phyloP scores from a whole-genome alignment of 305 asterid genomes.

The Striga hermonthica region DNA sequence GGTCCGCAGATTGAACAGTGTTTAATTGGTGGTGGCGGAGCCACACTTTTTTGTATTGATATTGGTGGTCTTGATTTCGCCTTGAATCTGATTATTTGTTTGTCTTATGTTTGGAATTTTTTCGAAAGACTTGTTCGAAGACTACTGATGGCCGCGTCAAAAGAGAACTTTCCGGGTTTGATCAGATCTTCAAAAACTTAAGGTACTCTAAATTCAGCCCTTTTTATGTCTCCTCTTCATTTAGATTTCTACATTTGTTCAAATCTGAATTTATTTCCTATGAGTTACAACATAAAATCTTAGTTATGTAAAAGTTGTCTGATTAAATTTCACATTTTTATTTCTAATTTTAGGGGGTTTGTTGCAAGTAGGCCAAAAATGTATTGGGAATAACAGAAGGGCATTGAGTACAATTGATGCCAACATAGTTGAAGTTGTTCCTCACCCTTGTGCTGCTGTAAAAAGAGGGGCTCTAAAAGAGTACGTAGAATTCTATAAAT shows the following conservation, averaged over 20 bases:
- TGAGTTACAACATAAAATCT: background rate
- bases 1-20: too few relatives aligned
- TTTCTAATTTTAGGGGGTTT: background rate
- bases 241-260: too few relatives aligned
- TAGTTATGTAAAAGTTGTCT: background rate
- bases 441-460: slow-evolving; percentile 45
- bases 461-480: slow-evolving; percentile 53
- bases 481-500: slow-evolving; percentile 41
- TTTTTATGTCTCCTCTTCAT: too few relatives aligned
- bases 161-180: slow-evolving; percentile 55
- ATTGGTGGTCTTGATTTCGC: slow-evolving; percentile 10
- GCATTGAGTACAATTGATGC: slow-evolving; percentile 61
- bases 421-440: slow-evolving; percentile 51
- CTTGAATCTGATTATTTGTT: background rate
- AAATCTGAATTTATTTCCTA: background rate
- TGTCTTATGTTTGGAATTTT: background rate
- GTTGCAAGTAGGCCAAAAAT: slow-evolving; percentile 25
- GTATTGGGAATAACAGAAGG: slow-evolving; percentile 56
- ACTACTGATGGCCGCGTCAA: slow-evolving; percentile 46
- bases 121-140: slow-evolving; percentile 9
- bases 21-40: too few relatives aligned
- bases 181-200: slow-evolving; percentile 55
- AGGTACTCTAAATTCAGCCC: slow-evolving; percentile 40
- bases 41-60: too few relatives aligned
- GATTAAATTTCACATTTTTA: background rate